Evolutionary conservation across 805 yeast species (phyloP).

Genomic region (Isabelozyma heimii): DNA sequence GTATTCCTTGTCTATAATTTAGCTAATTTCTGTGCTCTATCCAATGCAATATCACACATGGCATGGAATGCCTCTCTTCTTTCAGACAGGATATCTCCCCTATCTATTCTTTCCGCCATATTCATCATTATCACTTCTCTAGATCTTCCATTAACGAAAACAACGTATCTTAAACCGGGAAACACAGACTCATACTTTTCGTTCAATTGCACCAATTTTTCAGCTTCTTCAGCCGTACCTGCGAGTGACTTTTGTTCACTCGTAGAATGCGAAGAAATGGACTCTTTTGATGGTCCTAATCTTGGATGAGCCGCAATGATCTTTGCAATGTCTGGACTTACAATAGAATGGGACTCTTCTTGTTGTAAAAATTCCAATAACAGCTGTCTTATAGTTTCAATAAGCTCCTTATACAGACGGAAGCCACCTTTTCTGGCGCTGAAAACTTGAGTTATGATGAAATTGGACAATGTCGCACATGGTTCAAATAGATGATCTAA

Average conservation of each 20-base stretch:
- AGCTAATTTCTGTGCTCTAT: slow-evolving; percentile 60
- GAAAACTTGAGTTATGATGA: slow-evolving; percentile 29
- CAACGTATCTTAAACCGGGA: slow-evolving; percentile 77
- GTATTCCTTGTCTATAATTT: slow-evolving; percentile 17
- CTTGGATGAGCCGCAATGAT: slow-evolving; percentile 93
- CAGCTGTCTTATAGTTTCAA: slow-evolving; percentile 42
- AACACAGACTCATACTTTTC: slow-evolving; percentile 56
- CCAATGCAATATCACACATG: slow-evolving; percentile 89
- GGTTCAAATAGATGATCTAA: slow-evolving; percentile 65
- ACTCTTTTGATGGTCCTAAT: slow-evolving; percentile 58
- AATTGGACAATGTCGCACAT: slow-evolving; percentile 44
- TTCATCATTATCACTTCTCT: slow-evolving; percentile 61
- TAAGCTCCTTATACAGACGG: slow-evolving; percentile 30
- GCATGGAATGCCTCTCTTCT: slow-evolving; percentile 70
- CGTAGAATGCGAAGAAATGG: slow-evolving; percentile 61
- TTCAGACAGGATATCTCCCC: slow-evolving; percentile 55
- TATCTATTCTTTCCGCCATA: slow-evolving; percentile 57
- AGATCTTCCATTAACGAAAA: slow-evolving; percentile 82
- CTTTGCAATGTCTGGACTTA: slow-evolving; percentile 30
- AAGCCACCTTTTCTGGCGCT: slow-evolving; percentile 5
- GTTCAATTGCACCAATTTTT: slow-evolving; percentile 52
- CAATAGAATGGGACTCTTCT: slow-evolving; percentile 14
- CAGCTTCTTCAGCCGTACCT: slow-evolving; percentile 47
- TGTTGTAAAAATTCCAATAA: slow-evolving; percentile 31
- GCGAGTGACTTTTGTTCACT: slow-evolving; percentile 68